A percentile compares a stretch with the other conserved stretches of the same genome.
Evolutionary conservation across 768 basidiomycete species (phyloP).

Genomic region (Lactifluus echinatus): DNA sequence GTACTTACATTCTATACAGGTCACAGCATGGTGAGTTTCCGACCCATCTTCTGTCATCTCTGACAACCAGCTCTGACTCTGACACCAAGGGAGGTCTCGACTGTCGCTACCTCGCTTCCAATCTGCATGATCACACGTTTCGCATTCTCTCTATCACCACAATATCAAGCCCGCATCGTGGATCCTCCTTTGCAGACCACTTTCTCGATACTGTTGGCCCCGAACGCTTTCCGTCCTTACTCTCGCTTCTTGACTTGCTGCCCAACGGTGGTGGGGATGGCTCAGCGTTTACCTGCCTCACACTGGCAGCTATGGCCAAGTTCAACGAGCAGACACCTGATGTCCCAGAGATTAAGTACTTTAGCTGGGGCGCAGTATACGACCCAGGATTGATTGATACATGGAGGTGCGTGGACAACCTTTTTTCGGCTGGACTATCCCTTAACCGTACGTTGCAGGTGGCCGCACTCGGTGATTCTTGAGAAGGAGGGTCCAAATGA

Average conservation of each 20-base stretch:
- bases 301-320: conserved; percentile 70
- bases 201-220: conserved; percentile 69
- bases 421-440: neutral
- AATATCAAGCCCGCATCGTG: conserved; percentile 90
- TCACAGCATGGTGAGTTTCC: conserved; percentile 58
- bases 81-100: conserved; percentile 78
- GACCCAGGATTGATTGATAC: conserved; percentile 87
- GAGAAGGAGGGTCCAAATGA: conserved; percentile 94
- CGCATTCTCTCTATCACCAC: conserved; percentile 83
- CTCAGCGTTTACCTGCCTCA: conserved; percentile 84
- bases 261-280: conserved; percentile 95
- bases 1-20: conserved; percentile 33
- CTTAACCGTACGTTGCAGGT: neutral
- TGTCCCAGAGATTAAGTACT: conserved; percentile 72
- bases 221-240: conserved; percentile 55
- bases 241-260: conserved; percentile 70
- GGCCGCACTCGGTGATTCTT: conserved; percentile 41
- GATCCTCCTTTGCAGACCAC: conserved; percentile 89
- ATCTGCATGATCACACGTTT: conserved; percentile 71
- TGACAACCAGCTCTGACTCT: conserved; percentile 8
- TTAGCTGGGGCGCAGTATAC: conserved; percentile 91
- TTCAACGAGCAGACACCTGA: conserved; percentile 89
- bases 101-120: conserved; percentile 80
- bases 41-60: neutral
- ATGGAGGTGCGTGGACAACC: conserved; percentile 46